phyloP scores from a whole-genome alignment of 2,329 filamentous ascomycete species.

The Tolypocladium pustulatum region DNA sequence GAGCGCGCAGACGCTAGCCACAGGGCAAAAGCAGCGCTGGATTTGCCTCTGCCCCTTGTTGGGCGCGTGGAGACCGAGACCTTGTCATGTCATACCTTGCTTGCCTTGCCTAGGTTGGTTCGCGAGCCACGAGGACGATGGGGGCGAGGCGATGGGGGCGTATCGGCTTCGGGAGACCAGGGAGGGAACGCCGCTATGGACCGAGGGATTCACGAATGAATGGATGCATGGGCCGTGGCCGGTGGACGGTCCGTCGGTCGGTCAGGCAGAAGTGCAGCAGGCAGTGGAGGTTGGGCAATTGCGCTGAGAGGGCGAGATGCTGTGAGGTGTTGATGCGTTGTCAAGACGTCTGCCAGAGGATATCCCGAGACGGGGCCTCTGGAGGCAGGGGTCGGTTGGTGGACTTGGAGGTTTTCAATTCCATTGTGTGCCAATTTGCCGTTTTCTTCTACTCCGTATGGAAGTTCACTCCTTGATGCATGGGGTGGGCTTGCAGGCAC shows the following conservation, averaged over 20 bases:
- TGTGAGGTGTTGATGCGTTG: constrained; percentile 35
- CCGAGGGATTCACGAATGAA: constrained; percentile 5
- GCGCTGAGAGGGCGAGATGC: background rate
- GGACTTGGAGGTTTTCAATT: background rate
- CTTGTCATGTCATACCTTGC: background rate
- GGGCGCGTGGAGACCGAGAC: background rate
- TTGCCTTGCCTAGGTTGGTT: background rate
- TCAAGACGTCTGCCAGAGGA: constrained; percentile 29
- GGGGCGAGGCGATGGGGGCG: background rate
- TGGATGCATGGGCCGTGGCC: constrained; percentile 7
- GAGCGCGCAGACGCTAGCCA: constrained; percentile 15
- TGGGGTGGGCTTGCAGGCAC: background rate
- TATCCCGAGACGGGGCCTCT: constrained; percentile 11
- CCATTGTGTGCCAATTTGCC: background rate
- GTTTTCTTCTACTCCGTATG: too few species aligned
- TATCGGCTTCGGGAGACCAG: constrained; percentile 4
- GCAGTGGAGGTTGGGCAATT: constrained; percentile 16
- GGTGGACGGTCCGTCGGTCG: background rate
- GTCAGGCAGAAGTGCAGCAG: constrained; percentile 8
- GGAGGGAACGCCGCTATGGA: background rate
- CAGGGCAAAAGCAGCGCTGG: constrained; percentile 15
- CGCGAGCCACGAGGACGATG: background rate
- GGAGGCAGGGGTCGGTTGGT: background rate
- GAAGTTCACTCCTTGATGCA: background rate
- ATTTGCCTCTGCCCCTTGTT: constrained; percentile 7